A percentile compares a stretch with the other conserved stretches of the same genome.
Evolutionary conservation across 2,329 filamentous ascomycete species (phyloP).

Genomic region (Apiospora marii): DNA sequence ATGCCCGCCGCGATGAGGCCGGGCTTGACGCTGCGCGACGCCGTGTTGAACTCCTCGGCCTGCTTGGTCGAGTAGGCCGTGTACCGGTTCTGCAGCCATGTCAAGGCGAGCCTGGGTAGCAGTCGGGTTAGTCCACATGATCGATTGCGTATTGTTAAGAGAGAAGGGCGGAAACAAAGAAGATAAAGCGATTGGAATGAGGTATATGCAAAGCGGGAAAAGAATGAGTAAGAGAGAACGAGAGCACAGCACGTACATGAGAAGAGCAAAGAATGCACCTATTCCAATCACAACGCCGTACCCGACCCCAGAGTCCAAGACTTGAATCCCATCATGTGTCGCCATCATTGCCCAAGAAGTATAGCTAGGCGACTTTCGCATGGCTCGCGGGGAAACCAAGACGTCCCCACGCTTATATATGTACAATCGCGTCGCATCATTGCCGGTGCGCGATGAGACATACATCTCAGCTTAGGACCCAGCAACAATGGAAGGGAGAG

Average conservation of each 20-base stretch:
- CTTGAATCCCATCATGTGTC: conserved; percentile 30
- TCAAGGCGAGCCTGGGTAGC: conserved; percentile 41
- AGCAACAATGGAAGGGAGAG: neutral
- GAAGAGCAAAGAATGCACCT: conserved; percentile 51
- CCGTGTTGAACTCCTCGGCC: conserved; percentile 57
- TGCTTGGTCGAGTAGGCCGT: conserved; percentile 48
- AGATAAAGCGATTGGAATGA: neutral
- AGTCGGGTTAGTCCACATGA: too few species aligned
- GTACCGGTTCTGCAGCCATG: conserved; percentile 51
- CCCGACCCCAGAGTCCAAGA: conserved; percentile 48
- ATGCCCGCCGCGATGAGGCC: conserved; percentile 56
- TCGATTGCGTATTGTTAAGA: too few species aligned
- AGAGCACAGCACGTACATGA: conserved; percentile 46
- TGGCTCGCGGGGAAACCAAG: neutral
- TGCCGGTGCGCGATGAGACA: too few species aligned
- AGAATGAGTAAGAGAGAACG: too few species aligned
- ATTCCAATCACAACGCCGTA: conserved; percentile 60
- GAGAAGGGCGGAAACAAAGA: too few species aligned
- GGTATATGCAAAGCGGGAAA: neutral
- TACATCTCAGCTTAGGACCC: neutral
- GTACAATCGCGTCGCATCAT: too few species aligned
- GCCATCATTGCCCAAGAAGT: neutral
- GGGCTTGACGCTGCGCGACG: conserved; percentile 51
- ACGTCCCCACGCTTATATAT: neutral
- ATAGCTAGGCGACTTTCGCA: neutral